Evolutionary conservation across 192 early-diverging fungal genomes (phyloP).

Genomic region (Coemansia guatemalensis): DNA sequence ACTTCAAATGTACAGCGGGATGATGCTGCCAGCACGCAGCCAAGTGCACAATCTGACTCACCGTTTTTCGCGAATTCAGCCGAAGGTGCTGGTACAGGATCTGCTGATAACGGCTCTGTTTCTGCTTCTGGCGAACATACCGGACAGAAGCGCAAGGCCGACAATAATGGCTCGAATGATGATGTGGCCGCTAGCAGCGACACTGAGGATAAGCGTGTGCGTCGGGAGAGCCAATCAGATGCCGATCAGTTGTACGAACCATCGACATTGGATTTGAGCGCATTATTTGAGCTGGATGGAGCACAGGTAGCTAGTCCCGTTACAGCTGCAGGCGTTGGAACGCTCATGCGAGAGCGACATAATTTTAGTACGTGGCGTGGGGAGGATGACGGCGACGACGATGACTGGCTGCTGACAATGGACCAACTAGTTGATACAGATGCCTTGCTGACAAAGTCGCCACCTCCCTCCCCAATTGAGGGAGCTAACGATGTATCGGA

Average conservation of each 20-base stretch:
- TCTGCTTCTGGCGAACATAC: too few species aligned
- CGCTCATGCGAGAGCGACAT: slow-evolving; percentile 24
- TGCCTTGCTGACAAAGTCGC: slow-evolving; percentile 45
- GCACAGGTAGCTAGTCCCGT: neutral
- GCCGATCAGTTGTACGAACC: neutral
- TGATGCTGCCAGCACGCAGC: neutral
- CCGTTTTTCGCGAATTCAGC: too few species aligned
- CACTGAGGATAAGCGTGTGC: slow-evolving; percentile 17
- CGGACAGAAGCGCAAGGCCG: too few species aligned
- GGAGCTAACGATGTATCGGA: slow-evolving; percentile 6
- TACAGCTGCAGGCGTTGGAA: slow-evolving; percentile 28
- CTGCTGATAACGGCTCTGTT: too few species aligned
- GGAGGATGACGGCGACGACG: slow-evolving; percentile 19
- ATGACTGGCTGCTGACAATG: slow-evolving; percentile 45
- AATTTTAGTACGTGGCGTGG: neutral
- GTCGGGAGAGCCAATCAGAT: neutral
- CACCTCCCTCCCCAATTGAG: slow-evolving; percentile 40
- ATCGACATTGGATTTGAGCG: neutral
- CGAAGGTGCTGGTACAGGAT: too few species aligned
- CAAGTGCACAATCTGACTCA: neutral
- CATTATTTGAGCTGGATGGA: slow-evolving; percentile 3
- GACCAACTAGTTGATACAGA: slow-evolving; percentile 53
- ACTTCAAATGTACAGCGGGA: neutral
- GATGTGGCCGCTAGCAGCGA: neutral
- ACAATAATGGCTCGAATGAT: neutral